Percentiles rank a stretch among this genome's conserved stretches.
phyloP scores from a whole-genome alignment of 2,329 filamentous ascomycete species.

The Xylariaceae sp. region DNA sequence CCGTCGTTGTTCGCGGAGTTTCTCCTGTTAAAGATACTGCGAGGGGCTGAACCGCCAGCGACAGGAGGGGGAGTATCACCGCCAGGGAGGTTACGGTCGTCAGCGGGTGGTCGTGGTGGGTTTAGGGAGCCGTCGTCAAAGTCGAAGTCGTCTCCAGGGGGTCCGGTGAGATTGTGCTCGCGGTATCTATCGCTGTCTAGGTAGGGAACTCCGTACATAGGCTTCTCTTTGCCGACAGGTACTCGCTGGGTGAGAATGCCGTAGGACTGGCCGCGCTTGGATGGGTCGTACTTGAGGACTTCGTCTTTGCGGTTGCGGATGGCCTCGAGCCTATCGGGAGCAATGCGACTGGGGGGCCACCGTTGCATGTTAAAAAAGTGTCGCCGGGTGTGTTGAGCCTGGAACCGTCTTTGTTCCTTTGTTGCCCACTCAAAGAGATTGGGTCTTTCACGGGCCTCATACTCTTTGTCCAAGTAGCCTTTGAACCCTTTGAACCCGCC shows the following conservation, averaged over 20 bases:
- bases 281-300: constrained; percentile 28
- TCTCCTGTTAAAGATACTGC: not conserved
- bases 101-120: too few relatives aligned
- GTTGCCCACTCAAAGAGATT: constrained; percentile 33
- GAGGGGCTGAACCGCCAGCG: too few relatives aligned
- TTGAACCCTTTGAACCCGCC: constrained; percentile 26
- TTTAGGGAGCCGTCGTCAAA: too few relatives aligned
- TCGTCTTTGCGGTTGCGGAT: constrained; percentile 32
- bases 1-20: not conserved
- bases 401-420: constrained; percentile 27
- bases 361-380: constrained; percentile 43
- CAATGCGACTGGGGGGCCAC: constrained; percentile 43
- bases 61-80: too few relatives aligned
- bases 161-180: too few relatives aligned
- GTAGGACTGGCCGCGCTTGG: constrained; percentile 24
- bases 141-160: too few relatives aligned
- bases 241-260: constrained; percentile 26
- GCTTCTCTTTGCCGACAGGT: constrained; percentile 13
- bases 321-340: constrained; percentile 24
- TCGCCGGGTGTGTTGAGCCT: constrained; percentile 29
- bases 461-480: constrained; percentile 19
- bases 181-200: not conserved
- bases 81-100: too few relatives aligned
- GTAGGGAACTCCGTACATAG: constrained; percentile 5
- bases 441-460: constrained; percentile 23